Evolutionary conservation across 2,329 filamentous ascomycete species (phyloP).

Genomic region (Fusarium pseudoanthophilum): DNA sequence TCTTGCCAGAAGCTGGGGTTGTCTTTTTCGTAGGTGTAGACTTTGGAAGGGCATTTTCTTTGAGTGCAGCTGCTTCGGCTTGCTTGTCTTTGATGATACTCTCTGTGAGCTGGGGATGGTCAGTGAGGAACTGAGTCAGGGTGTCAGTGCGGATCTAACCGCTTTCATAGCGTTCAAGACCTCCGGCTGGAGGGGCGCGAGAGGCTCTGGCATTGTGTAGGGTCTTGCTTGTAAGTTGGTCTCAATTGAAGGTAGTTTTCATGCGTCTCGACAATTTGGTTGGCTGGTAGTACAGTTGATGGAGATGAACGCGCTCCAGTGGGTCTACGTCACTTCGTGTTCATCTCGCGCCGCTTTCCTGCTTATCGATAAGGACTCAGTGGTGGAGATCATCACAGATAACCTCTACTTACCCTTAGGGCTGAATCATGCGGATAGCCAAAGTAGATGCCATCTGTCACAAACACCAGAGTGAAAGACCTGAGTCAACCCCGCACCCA

Average conservation of each 20-base stretch:
- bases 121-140: background rate
- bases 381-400: rapidly evolving
- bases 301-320: background rate
- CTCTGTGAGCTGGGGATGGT: background rate
- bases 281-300: background rate
- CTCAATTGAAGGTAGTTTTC: background rate
- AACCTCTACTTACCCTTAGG: rapidly evolving
- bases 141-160: background rate
- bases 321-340: background rate
- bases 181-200: background rate
- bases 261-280: background rate
- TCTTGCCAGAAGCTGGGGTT: background rate
- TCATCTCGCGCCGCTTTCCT: background rate
- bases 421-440: rapidly evolving
- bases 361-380: background rate
- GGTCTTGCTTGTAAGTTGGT: background rate
- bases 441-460: background rate
- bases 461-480: no score
- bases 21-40: background rate
- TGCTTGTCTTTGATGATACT: background rate
- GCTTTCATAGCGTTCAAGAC: background rate
- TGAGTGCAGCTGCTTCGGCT: background rate
- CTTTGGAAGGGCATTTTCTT: background rate
- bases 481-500: background rate
- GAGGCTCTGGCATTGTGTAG: background rate